Percentiles rank a stretch among this genome's conserved stretches.
Evolutionary conservation across 2,329 filamentous ascomycete genomes (phyloP).

Genomic region (Colletotrichum lindemuthianum): DNA sequence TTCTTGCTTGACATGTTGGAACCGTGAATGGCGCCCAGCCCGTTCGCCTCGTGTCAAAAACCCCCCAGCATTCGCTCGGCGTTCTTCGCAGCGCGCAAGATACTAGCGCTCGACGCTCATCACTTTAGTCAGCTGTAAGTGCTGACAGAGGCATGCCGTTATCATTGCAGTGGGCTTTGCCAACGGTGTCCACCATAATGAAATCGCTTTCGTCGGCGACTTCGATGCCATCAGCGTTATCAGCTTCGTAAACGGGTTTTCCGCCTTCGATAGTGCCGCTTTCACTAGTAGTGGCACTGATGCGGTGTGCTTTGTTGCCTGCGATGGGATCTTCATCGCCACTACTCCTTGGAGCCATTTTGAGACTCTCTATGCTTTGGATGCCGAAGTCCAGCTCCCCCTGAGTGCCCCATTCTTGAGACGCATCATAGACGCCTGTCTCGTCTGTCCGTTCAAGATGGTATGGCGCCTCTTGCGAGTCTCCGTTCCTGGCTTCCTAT

Average conservation of each 20-base stretch:
- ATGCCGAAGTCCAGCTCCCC: constrained; percentile 7
- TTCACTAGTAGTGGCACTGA: not conserved
- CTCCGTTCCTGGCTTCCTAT: constrained; percentile 53
- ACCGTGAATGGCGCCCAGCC: constrained; percentile 1
- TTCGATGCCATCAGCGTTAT: not conserved
- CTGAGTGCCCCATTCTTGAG: not conserved
- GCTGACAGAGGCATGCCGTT: constrained; percentile 20
- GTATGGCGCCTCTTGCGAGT: constrained; percentile 45
- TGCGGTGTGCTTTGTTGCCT: too few relatives aligned
- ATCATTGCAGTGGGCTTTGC: constrained; percentile 11
- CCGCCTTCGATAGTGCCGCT: not conserved
- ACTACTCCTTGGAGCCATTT: not conserved
- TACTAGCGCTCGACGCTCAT: not conserved
- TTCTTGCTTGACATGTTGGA: constrained; percentile 8
- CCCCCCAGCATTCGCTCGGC: constrained; percentile 1
- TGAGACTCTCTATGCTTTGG: too few relatives aligned
- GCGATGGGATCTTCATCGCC: not conserved
- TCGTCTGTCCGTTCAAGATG: constrained; percentile 13
- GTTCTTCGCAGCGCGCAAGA: not conserved
- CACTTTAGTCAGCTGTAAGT: not conserved
- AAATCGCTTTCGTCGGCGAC: constrained; percentile 8
- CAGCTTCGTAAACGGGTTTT: not conserved
- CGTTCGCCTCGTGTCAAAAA: not conserved
- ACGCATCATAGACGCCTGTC: constrained; percentile 16
- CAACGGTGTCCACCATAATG: constrained; percentile 6